Conservation (phyloP, 345 rosid species). For the Sisymbrium altissimum region DNA sequence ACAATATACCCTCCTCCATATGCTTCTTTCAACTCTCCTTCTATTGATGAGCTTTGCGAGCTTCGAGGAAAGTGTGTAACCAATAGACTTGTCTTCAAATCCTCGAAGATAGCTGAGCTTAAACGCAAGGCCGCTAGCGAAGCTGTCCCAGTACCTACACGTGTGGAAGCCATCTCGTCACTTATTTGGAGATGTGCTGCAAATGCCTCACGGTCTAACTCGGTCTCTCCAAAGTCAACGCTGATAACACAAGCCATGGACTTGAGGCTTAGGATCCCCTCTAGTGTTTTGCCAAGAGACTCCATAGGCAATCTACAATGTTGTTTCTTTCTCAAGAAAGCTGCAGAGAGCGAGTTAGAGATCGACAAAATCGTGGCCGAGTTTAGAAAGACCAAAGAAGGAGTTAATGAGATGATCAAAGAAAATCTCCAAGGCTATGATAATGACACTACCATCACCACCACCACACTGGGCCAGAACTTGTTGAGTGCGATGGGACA, state of each 20-base stretch:
- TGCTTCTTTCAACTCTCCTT: background rate
- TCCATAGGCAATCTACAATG: constrained; percentile 28
- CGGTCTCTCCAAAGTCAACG: background rate
- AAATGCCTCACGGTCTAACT: background rate
- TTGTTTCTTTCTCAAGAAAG: background rate
- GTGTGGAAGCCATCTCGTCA: constrained; percentile 33
- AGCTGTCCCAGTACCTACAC: constrained; percentile 24
- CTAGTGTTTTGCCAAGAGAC: constrained; percentile 9
- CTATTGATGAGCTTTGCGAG: background rate
- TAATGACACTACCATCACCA: background rate
- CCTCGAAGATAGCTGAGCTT: constrained; percentile 25
- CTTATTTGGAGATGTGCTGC: constrained; percentile 31
- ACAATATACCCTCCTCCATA: background rate
- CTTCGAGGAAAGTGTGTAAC: background rate
- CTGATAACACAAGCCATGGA: constrained; percentile 31
- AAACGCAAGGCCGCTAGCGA: constrained; percentile 21
- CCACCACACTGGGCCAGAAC: background rate
- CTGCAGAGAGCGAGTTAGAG: constrained; percentile 1
- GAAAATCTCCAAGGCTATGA: background rate
- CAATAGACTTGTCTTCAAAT: constrained; percentile 21
- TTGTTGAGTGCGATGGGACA: background rate
- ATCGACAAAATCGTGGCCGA: constrained; percentile 15
- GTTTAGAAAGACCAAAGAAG: constrained; percentile 26
- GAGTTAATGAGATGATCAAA: background rate
- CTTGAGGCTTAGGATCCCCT: constrained; percentile 29